These are phyloP conservation scores for Umbelopsis isabellina DNA, from an alignment of 192 early-diverging fungal species.

Conservation along the genomic window DNA sequence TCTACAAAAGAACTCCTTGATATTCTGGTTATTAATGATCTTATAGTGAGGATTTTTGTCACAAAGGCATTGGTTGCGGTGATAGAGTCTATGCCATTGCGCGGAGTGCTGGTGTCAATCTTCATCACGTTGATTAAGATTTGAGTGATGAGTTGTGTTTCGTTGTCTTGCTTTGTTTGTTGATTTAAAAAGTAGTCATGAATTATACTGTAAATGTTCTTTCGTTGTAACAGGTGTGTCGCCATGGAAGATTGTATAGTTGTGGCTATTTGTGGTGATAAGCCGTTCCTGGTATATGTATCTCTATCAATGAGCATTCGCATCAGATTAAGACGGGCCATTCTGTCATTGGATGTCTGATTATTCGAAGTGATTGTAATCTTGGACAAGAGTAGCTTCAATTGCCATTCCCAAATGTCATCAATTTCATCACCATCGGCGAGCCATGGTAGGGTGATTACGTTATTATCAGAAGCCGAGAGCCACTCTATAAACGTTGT, in stretches of 20 bases:
- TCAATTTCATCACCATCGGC: conserved; percentile 27
- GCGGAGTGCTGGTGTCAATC: neutral
- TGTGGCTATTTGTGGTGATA: neutral
- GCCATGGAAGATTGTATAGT: neutral
- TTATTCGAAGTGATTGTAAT: neutral
- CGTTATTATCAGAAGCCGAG: neutral
- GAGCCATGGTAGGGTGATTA: neutral
- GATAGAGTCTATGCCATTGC: neutral
- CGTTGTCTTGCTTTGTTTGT: neutral
- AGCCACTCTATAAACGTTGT: neutral
- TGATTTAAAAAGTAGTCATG: conserved; percentile 7
- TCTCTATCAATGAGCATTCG: neutral
- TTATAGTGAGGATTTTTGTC: conserved; percentile 54
- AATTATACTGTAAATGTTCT: conserved; percentile 11
- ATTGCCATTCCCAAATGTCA: conserved; percentile 30
- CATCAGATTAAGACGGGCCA: neutral
- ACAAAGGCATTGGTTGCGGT: conserved; percentile 40
- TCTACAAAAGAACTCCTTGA: conserved; percentile 40
- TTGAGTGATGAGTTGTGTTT: neutral
- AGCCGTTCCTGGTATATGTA: neutral
- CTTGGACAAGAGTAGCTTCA: conserved; percentile 12
- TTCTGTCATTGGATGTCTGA: neutral
- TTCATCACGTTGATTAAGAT: neutral
- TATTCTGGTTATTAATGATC: conserved; percentile 49
- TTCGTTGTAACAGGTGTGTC: neutral